phyloP scores from a whole-genome alignment of 495 filamentous ascomycete species.

The Cenococcum geophilum region DNA sequence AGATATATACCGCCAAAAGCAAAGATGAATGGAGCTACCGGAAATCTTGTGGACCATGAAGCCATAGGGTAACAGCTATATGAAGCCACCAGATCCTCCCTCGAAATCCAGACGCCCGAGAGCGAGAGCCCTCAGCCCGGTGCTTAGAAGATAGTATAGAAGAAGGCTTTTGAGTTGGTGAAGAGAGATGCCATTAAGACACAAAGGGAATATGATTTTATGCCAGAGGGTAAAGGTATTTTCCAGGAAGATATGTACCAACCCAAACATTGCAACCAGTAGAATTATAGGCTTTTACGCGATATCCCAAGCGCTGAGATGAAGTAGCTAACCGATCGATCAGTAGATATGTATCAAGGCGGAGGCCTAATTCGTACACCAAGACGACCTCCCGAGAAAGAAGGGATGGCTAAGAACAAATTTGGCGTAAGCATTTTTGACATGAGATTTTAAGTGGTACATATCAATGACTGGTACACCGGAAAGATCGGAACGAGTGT shows the following conservation, averaged over 20 bases:
- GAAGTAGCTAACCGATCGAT: neutral
- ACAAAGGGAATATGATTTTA: neutral
- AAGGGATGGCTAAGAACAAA: conserved; percentile 7
- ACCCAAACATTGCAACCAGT: neutral
- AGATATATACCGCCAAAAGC: conserved; percentile 3
- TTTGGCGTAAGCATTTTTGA: neutral
- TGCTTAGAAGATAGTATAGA: conserved; percentile 3
- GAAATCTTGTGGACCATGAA: neutral
- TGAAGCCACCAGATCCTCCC: conserved; percentile 3
- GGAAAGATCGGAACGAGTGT: conserved; percentile 4
- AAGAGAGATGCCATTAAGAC: conserved; percentile 5
- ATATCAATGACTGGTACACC: conserved; percentile 1
- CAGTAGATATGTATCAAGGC: neutral
- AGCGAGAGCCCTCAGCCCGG: conserved; percentile 3
- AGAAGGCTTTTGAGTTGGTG: conserved; percentile 6
- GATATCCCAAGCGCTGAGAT: conserved; percentile 7
- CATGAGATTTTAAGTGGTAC: conserved; percentile 4
- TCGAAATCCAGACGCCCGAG: conserved; percentile 6
- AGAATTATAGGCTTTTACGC: conserved; percentile 3
- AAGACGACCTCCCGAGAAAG: conserved; percentile 6
- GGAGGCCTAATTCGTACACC: neutral
- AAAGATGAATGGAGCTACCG: conserved; percentile 5
- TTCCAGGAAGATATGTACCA: conserved; percentile 3
- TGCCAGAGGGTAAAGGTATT: neutral
- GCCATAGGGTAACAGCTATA: conserved; percentile 1